Evolutionary conservation across 345 rosid species (phyloP), one percentile per base, ranked within the genome.

Genomic region (Salix caprea): DNA sequence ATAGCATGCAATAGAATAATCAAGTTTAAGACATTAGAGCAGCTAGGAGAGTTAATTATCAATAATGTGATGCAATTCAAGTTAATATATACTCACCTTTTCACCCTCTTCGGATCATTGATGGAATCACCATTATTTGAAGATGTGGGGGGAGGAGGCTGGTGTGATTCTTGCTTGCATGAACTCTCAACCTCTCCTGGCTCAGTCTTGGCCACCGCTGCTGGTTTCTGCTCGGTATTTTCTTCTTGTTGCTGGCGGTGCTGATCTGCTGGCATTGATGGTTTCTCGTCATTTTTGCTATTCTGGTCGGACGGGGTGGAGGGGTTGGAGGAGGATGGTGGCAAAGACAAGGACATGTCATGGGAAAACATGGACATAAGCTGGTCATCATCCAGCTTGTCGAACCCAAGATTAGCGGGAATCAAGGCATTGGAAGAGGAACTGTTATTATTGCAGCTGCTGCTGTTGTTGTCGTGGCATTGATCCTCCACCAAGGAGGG

Each of bases 101-200:
- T 94, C 21, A 92, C 98, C 72, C 98, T 84, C 76, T 92, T 94
- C 28, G 97, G 98, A 81, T 94, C 98, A 10, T 82, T 28, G 73
- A 88, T 86, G 74, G 86, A 83, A 42, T 81, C 13, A 26, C 87
- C 89, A 16, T 68, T 78, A 65, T 86, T 90, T 3, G 80, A 42
- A 19, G 90, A 82, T 68, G 79, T 77, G 28, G 74, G 84, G 65
- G 1, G 50, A 44, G 50, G 50, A 44, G 42, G 77, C 64, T 69
- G 78, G 68, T 73, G 75, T 10, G 74, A 10, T 71, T 87, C 88
- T 64, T 72, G 54, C 72, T 85, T 74, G 86, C 92, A 82, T 65
- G 85, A 89, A 84, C 94, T 88, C 64, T 89, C 85, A 24, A 69
- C 90, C 81, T 77, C 91, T 34, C 82, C 90, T 19, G 85, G 83